Base-by-base conservation (phyloP, 164 flowering plant genomes). In the Hamamelis virginiana region DNA sequence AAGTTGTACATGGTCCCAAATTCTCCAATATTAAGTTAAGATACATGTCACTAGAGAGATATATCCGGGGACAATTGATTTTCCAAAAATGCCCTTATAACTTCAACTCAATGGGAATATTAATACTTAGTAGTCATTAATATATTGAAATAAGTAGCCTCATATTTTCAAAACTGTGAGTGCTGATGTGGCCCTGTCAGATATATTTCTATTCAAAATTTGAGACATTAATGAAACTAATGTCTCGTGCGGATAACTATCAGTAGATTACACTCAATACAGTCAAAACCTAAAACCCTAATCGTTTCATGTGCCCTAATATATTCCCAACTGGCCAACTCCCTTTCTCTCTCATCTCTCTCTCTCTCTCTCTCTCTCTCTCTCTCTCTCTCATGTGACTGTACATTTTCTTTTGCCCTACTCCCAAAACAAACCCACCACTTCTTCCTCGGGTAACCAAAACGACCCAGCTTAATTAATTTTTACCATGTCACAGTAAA, bases 371-470 rank as follows among this genome's bases (percentile, higher is more conserved):
- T 61, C 67, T 38, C 47, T 69, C 52, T 66, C 75, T 55, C 55
- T 64, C 52, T n/a, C 60, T 59, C 46, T 46, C 50, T 11, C 22
- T 77, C 80, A 78, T 77, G 87, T 77, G 76, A 60, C 44, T 66
- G 15, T 46, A 28, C 53, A 43, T 75, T 63, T 77, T 76, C 73
- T 58, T 75, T 69, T 69, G 64, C 85, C 59, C 90, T 50, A 50
- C 70, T 87, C 87, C 93, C 93, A 79, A 91, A 86, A 84, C 88
- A 51, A 68, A 72, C 86, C 91, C 92, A 90, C 94, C 65, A 79
- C 73, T 74, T 66, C 75, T 67, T 67, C 89, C 90, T 89, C 83
- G 93, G 93, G 80, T 68, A 84, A 75, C 69, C 77, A 72, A 83
- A 79, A 76, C 65, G 61, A 21, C 69, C 66, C 21, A 23, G 9